Evolutionary conservation across 192 early-diverging fungal species (phyloP), one percentile per base, ranked within the genome.

Genomic region (Dimargaris verticillata): DNA sequence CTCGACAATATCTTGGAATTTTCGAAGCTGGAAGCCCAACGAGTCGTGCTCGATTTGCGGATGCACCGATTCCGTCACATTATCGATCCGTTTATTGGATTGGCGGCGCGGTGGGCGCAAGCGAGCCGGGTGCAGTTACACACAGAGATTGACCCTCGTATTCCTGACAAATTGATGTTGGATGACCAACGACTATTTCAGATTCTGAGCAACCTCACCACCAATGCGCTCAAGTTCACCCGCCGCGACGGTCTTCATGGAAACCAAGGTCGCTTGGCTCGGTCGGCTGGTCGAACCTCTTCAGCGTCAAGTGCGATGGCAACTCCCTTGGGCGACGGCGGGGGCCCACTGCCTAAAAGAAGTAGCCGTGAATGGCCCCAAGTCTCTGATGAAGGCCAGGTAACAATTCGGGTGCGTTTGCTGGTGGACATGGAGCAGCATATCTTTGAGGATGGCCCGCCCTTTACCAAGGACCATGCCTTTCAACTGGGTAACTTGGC

Each of bases 151-250:
- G 84, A 89, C 46, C 76, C 79, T 28, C 72, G 70, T 13, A 83
- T 89, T 43, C 81, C 85, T 0, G 82, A 84, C 57, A 78, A 80
- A 64, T 60, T 89, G 5, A 75, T 89, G 13, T 83, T 85, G 44
- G 89, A 92, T 66, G 79, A 83, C 43, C 66, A 86, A 38, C 75
- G 89, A 43, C 60, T 89, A 43, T 73, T 84, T 28, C 89, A 92
- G 70, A 78, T 89, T 33, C 75, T 92, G 61, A 88, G 84, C 11
- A 92, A 92, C 53, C 69, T 92, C 26, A 84, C 86, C 22, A 83
- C 83, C 52, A 92, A 92, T 61, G 82, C 86, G n/a, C 70, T 92
- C 45, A 92, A 92, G 71, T 92, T 92, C 33, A 92, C 88, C 18
- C 57, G 41, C 17, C 33, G 57, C 4, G 57, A 44, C 57, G 17